These are phyloP conservation scores for Aspergillus fructus DNA, from an alignment of 2,329 filamentous ascomycete species.

Conservation along the genomic window DNA sequence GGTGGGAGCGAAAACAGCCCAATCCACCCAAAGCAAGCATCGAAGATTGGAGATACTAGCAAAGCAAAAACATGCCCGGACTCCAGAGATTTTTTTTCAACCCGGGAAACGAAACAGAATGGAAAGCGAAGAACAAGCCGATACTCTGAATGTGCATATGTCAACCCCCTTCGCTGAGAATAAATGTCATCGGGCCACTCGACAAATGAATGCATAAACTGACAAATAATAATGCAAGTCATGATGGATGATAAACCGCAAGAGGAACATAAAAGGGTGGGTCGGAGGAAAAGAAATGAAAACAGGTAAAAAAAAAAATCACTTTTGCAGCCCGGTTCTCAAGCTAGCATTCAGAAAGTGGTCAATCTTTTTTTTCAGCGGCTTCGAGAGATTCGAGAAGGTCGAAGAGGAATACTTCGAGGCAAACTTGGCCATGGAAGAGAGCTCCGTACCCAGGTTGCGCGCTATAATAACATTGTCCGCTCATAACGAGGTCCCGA, in stretches of 20 bases:
- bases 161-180: slow-evolving; percentile 24
- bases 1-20: slow-evolving; percentile 29
- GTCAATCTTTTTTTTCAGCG: slow-evolving; percentile 56
- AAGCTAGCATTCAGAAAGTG: slow-evolving; percentile 53
- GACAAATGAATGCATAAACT: slow-evolving; percentile 23
- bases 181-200: slow-evolving; percentile 22
- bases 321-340: slow-evolving; percentile 52
- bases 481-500: slow-evolving; percentile 55
- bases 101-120: slow-evolving; percentile 28
- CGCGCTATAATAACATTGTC: slow-evolving; percentile 26
- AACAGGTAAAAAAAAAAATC: slow-evolving; percentile 19
- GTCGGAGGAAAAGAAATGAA: slow-evolving; percentile 14
- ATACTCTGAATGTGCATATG: slow-evolving; percentile 26
- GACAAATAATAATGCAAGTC: slow-evolving; percentile 23
- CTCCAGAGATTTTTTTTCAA: slow-evolving; percentile 36
- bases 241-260: slow-evolving; percentile 18
- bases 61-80: slow-evolving; percentile 36
- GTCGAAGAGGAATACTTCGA: slow-evolving; percentile 55
- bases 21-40: slow-evolving; percentile 30
- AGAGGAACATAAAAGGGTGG: slow-evolving; percentile 16
- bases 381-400: slow-evolving; percentile 54
- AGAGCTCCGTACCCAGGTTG: slow-evolving; percentile 47
- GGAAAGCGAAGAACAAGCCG: slow-evolving; percentile 18
- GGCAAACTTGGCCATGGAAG: slow-evolving; percentile 48
- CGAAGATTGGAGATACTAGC: slow-evolving; percentile 28